Evolutionary conservation across 1,284 basidiomycete species (phyloP), one percentile per base, ranked within the genome.

Genomic region (Pseudozyma sp.): DNA sequence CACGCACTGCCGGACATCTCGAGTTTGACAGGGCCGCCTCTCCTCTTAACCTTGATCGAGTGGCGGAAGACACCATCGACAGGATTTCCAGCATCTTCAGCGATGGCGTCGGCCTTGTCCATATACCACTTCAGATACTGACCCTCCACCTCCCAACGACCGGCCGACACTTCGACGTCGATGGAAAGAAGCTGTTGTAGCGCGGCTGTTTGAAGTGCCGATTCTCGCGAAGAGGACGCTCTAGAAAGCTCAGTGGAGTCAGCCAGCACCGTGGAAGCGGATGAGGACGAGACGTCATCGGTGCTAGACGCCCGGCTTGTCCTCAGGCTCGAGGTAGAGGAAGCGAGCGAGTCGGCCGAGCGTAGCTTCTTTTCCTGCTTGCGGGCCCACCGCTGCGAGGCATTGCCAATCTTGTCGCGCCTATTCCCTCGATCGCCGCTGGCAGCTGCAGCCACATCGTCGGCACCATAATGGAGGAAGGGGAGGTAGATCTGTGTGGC

Each of bases 401-500:
- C 35, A 16, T 48, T 29, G 19, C 53, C 42, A 14, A 54, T 55
- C 34, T 51, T 57, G 31, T 58, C 67, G 40, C 62, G 47, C 34
- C 51, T 34, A 37, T 75, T 56, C 34, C 68, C 68, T 19, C 34
- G 52, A 44, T 77, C 64, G 24, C 74, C 74, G 40, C 64, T 64
- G 16, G 69, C 73, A 48, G 68, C 71, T 31, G 60, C 73, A 42
- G 62, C 64, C 4, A 87, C 80, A 46, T 79, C 80, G 14, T 87
- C 86, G 11, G 87, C 87, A 5, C 92, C 94, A 80, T 90, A 97
- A 84, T 97, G 94, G n/a, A 95, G 89, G 54, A 93, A 87, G 1
- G 94, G 94, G 0, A 97, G 84, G 82, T 89, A 97, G 16, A 97
- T 90, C 87, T 95, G 93, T 10, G 93, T 96, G 11, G 89, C 87